Percentiles rank a stretch among this genome's conserved stretches.
Evolutionary conservation across 495 filamentous ascomycete species (phyloP).

Genomic region (Evernia prunastri): DNA sequence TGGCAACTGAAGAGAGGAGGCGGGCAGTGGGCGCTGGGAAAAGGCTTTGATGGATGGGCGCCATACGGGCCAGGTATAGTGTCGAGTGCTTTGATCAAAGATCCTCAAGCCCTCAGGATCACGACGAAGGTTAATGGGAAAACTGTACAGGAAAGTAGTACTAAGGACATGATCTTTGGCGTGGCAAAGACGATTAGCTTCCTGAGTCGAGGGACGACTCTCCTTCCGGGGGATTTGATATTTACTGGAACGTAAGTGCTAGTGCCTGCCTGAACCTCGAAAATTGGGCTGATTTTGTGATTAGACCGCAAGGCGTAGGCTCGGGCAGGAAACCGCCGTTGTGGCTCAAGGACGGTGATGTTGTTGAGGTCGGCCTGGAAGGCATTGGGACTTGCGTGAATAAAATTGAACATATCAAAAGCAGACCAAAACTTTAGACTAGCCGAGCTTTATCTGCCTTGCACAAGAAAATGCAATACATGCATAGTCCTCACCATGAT

Average conservation of each 20-base stretch:
- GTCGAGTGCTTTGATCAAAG: constrained; percentile 53
- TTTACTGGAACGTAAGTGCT: constrained; percentile 74
- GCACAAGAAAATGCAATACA: background rate
- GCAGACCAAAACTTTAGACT: constrained; percentile 15
- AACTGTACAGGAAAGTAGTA: constrained; percentile 65
- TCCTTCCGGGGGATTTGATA: constrained; percentile 74
- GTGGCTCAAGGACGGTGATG: constrained; percentile 75
- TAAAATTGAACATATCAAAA: constrained; percentile 44
- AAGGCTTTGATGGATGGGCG: constrained; percentile 88
- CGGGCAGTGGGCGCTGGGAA: constrained; percentile 75
- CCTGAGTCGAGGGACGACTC: constrained; percentile 68
- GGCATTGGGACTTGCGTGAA: constrained; percentile 65
- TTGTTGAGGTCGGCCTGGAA: constrained; percentile 69
- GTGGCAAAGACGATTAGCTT: constrained; percentile 69
- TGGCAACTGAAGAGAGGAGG: constrained; percentile 77
- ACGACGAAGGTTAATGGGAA: constrained; percentile 64
- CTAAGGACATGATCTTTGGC: constrained; percentile 75
- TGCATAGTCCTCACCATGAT: background rate
- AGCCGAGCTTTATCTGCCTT: background rate
- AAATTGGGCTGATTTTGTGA: constrained; percentile 18
- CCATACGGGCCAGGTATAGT: constrained; percentile 80
- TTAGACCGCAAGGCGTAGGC: constrained; percentile 67
- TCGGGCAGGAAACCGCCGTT: constrained; percentile 66
- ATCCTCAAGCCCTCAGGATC: constrained; percentile 64
- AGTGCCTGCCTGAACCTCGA: background rate